Evolutionary conservation across 805 yeast species (phyloP).

Genomic region (Candida methanosorbosa): DNA sequence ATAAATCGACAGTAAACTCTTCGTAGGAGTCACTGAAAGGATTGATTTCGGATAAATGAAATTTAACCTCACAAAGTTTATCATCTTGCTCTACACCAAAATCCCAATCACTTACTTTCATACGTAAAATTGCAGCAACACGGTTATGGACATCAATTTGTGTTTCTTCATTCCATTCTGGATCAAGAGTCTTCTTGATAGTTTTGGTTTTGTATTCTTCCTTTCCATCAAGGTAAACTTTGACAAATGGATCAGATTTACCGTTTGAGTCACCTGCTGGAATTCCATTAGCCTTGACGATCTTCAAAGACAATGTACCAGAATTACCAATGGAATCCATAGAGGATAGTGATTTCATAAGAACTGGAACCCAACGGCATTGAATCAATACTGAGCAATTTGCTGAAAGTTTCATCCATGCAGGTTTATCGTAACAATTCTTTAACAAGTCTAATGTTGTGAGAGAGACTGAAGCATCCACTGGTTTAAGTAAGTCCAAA

Average conservation of each 20-base stretch:
- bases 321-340: conserved; percentile 67
- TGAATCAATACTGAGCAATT: conserved; percentile 42
- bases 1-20: conserved; percentile 45
- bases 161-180: conserved; percentile 77
- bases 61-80: conserved; percentile 53
- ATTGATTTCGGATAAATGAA: conserved; percentile 53
- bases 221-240: conserved; percentile 57
- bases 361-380: conserved; percentile 74
- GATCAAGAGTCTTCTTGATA: conserved; percentile 79
- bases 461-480: conserved; percentile 52
- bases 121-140: conserved; percentile 46
- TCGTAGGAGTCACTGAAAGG: conserved; percentile 39
- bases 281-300: conserved; percentile 57
- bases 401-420: conserved; percentile 46
- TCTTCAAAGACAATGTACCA: conserved; percentile 58
- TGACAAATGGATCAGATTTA: conserved; percentile 85
- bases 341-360: conserved; percentile 51
- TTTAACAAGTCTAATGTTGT: conserved; percentile 61
- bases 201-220: conserved; percentile 68
- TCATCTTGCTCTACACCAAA: conserved; percentile 85
- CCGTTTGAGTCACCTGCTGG: conserved; percentile 89
- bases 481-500: conserved; percentile 45
- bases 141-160: conserved; percentile 51
- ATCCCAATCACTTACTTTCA: conserved; percentile 84
- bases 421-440: conserved; percentile 56